Evolutionary conservation across 129 eudicot genomes (phyloP).

Genomic region (Flaveria bidentis): DNA sequence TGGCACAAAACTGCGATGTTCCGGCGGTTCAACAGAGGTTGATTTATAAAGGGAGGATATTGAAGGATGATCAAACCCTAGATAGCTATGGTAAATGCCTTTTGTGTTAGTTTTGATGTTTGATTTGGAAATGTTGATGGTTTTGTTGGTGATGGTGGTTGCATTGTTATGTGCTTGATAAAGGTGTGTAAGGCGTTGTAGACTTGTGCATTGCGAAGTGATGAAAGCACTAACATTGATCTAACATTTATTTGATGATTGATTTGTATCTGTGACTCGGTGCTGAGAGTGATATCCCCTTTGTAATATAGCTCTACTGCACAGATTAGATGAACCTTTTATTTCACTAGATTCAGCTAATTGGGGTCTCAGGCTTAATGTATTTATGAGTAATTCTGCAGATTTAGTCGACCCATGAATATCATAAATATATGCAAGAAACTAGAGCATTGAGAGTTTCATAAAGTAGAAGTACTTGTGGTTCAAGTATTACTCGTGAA

Average conservation of each 20-base stretch:
- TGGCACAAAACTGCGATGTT: slow-evolving; percentile 73
- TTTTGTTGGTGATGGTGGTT: neutral
- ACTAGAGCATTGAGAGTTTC: neutral
- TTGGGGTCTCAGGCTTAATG: no score
- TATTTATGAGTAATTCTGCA: no score
- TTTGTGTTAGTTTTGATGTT: neutral
- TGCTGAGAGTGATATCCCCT: no score
- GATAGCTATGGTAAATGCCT: slow-evolving; percentile 59
- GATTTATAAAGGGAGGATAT: slow-evolving; percentile 91
- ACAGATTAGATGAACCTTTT: no score
- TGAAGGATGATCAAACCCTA: slow-evolving; percentile 93
- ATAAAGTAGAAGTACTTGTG: neutral
- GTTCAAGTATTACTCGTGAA: neutral
- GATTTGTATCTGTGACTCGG: no score
- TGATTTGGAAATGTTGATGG: neutral
- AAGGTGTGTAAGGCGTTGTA: neutral
- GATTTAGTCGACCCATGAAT: no score
- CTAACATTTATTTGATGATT: neutral
- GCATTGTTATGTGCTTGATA: neutral
- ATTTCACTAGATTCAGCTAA: no score
- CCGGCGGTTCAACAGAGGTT: slow-evolving; percentile 79
- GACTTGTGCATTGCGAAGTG: slow-evolving; percentile 17
- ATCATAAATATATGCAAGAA: neutral
- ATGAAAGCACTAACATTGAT: slow-evolving; percentile 20
- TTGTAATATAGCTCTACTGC: no score